A percentile compares a stretch with the other conserved stretches of the same genome.
Conservation (phyloP, 2,329 filamentous ascomycete species). For the Cladophialophora chaetospira region DNA sequence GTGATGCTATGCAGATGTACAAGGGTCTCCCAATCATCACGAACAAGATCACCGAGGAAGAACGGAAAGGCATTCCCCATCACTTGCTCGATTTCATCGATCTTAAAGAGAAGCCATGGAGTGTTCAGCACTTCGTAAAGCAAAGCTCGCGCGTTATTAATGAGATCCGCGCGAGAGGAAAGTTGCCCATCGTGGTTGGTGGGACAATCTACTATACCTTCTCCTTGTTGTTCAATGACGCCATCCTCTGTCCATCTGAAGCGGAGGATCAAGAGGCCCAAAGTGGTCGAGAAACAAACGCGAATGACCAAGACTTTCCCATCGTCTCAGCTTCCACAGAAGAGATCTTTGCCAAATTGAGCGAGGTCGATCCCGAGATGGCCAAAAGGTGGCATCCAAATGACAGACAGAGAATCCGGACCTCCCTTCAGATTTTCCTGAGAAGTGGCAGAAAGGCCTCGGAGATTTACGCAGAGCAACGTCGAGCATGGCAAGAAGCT, state of each 20-base stretch:
- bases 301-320: slow-evolving; percentile 45
- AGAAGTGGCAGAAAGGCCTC: slow-evolving; percentile 80
- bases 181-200: slow-evolving; percentile 85
- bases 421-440: slow-evolving; percentile 87
- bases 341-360: slow-evolving; percentile 70
- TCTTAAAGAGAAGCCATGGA: slow-evolving; percentile 78
- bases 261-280: slow-evolving; percentile 31
- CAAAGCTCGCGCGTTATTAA: slow-evolving; percentile 69
- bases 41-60: slow-evolving; percentile 78
- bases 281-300: slow-evolving; percentile 35
- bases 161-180: slow-evolving; percentile 76
- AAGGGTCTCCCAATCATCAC: slow-evolving; percentile 89
- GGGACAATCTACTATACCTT: slow-evolving; percentile 97
- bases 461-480: slow-evolving; percentile 81
- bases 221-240: slow-evolving; percentile 78
- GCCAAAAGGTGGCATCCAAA: slow-evolving; percentile 92
- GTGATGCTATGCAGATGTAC: slow-evolving; percentile 98
- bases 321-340: slow-evolving; percentile 73
- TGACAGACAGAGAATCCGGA: slow-evolving; percentile 83
- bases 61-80: slow-evolving; percentile 79
- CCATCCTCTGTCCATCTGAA: slow-evolving; percentile 51
- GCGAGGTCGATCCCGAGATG: slow-evolving; percentile 84
- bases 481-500: slow-evolving; percentile 14
- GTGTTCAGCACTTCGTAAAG: slow-evolving; percentile 73
- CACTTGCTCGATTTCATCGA: slow-evolving; percentile 81